phyloP scores from a whole-genome alignment of 768 basidiomycete genomes.

The Neoboletus subvelutipes region DNA sequence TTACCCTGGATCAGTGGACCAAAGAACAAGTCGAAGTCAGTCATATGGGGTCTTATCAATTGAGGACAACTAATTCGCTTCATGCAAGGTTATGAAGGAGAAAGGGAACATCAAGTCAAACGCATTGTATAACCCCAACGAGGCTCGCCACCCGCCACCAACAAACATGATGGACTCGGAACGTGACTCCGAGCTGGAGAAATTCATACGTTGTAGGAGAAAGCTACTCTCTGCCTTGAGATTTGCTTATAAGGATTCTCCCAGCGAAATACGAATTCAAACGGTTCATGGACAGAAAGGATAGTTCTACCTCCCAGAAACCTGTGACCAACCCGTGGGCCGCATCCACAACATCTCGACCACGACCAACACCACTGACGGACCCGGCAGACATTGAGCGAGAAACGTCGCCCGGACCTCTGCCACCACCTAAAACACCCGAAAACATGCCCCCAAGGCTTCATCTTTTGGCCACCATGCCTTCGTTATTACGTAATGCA shows the following conservation, averaged over 20 bases:
- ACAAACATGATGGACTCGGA: conserved; percentile 75
- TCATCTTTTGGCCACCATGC: conserved; percentile 10
- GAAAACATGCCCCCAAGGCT: conserved; percentile 26
- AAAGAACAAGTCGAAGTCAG: conserved; percentile 86
- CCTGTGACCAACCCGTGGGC: conserved; percentile 43
- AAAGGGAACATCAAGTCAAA: conserved; percentile 86
- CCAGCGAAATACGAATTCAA: conserved; percentile 83
- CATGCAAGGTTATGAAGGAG: conserved; percentile 65
- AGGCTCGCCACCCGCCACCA: conserved; percentile 77
- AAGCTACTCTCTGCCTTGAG: neutral
- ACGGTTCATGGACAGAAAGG: conserved; percentile 55
- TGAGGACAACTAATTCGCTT: conserved; percentile 8
- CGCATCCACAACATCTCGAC: conserved; percentile 24
- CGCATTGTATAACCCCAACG: conserved; percentile 77
- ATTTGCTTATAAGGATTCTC: neutral
- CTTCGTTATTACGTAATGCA: conserved; percentile 13
- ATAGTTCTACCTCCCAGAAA: conserved; percentile 34
- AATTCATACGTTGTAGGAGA: conserved; percentile 76
- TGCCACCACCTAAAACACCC: conserved; percentile 27
- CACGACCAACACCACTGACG: conserved; percentile 17
- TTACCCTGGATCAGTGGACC: conserved; percentile 85
- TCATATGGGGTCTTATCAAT: conserved; percentile 12
- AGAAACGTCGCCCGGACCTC: conserved; percentile 25
- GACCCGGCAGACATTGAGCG: conserved; percentile 12
- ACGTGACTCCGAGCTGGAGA: conserved; percentile 88